phyloP scores from a whole-genome alignment of 2,329 filamentous ascomycete species.

The Fusarium compactum region DNA sequence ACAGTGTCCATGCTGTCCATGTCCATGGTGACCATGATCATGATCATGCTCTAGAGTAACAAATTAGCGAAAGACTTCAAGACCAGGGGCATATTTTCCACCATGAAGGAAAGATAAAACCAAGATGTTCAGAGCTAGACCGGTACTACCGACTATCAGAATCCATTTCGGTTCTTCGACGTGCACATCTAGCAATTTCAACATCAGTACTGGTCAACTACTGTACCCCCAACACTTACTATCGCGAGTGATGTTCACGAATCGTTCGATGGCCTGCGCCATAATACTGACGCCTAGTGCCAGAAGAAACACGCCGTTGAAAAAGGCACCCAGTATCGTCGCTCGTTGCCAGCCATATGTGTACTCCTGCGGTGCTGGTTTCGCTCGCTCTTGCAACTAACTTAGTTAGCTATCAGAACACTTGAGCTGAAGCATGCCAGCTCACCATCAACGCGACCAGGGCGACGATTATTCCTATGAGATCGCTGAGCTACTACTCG shows the following conservation, averaged over 20 bases:
- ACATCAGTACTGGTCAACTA: conserved; percentile 13
- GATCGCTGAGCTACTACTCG: conserved; percentile 70
- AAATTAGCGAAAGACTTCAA: conserved; percentile 7
- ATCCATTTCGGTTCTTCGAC: conserved; percentile 75
- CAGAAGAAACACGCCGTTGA: conserved; percentile 81
- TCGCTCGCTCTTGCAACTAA: conserved; percentile 67
- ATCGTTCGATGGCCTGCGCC: conserved; percentile 79
- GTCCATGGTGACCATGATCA: conserved; percentile 55
- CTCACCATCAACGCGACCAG: conserved; percentile 72
- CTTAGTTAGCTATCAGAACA: conserved; percentile 1
- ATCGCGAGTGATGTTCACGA: conserved; percentile 65
- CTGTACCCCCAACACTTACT: conserved; percentile 48
- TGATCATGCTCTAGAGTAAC: conserved; percentile 49
- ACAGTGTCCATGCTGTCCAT: conserved; percentile 22
- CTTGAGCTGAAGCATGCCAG: background rate
- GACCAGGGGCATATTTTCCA: conserved; percentile 46
- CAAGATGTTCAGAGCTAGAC: conserved; percentile 75
- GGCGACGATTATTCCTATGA: conserved; percentile 76
- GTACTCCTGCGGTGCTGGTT: conserved; percentile 61
- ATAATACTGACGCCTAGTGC: conserved; percentile 79
- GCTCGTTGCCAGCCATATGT: conserved; percentile 83
- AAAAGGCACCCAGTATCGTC: conserved; percentile 80
- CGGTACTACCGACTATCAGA: conserved; percentile 76
- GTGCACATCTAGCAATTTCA: conserved; percentile 64
- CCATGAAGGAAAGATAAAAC: conserved; percentile 75